phyloP scores from a whole-genome alignment of 768 basidiomycete genomes.

The Rhodosporidiobolus odoratus region DNA sequence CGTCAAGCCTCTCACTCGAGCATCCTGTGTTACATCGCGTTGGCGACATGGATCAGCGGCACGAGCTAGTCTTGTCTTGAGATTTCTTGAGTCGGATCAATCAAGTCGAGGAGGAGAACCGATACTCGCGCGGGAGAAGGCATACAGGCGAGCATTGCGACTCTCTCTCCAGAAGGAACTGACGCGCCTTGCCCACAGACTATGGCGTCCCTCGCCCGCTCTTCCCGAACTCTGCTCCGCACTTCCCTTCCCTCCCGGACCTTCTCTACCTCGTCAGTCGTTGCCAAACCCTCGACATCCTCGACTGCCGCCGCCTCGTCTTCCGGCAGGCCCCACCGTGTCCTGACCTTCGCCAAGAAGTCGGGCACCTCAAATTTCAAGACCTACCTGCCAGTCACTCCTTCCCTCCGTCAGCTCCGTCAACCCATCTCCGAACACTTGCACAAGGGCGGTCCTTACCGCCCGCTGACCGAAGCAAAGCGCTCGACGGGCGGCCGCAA shows the following conservation, averaged over 20 bases:
- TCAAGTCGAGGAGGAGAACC: too few species aligned
- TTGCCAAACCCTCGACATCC: conserved; percentile 3
- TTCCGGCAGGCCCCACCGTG: conserved; percentile 9
- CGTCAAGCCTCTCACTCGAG: too few species aligned
- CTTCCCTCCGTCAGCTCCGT: conserved; percentile 76
- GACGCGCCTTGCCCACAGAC: neutral
- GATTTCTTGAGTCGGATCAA: too few species aligned
- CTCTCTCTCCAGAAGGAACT: neutral
- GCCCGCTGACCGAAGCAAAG: conserved; percentile 70
- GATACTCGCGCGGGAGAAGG: too few species aligned
- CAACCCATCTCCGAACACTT: conserved; percentile 77
- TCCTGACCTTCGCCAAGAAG: conserved; percentile 30
- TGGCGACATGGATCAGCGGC: too few species aligned
- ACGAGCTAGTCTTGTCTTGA: too few species aligned
- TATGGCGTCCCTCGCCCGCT: neutral
- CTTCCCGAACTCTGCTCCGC: neutral
- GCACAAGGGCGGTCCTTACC: conserved; percentile 77
- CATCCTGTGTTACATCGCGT: too few species aligned
- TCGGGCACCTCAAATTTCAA: conserved; percentile 57
- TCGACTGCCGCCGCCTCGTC: neutral
- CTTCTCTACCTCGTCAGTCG: neutral
- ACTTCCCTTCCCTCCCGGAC: conserved; percentile 6
- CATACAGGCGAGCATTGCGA: too few species aligned
- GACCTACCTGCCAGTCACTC: conserved; percentile 82
- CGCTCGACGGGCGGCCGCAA: conserved; percentile 85